phyloP scores from a whole-genome alignment of 352 stramenopile genomes.

The Globisporangium orthogonon region DNA sequence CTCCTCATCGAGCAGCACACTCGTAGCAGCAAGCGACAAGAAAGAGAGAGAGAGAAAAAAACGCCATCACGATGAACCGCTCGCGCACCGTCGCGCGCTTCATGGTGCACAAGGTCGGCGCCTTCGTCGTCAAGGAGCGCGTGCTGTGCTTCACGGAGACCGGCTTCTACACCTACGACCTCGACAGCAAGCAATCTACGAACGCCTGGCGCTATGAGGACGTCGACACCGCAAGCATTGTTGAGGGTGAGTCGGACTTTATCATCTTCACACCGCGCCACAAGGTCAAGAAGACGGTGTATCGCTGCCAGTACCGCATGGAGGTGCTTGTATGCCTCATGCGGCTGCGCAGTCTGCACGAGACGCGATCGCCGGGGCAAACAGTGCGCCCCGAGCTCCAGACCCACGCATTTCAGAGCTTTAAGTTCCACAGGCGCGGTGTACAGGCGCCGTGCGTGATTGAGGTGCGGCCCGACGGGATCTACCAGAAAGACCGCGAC shows the following conservation, averaged over 20 bases:
- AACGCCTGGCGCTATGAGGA: conserved; percentile 83
- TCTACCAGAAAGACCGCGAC: conserved; percentile 72
- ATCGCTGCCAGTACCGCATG: conserved; percentile 76
- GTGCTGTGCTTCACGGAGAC: conserved; percentile 74
- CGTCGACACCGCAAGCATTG: conserved; percentile 45
- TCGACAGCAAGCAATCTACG: conserved; percentile 62
- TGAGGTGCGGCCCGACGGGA: conserved; percentile 62
- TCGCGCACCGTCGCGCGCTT: conserved; percentile 64
- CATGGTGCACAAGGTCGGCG: conserved; percentile 82
- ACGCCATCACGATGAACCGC: conserved; percentile 30
- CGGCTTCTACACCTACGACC: conserved; percentile 66
- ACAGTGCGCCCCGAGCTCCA: conserved; percentile 36
- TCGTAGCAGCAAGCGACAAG: background rate
- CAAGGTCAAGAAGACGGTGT: conserved; percentile 77
- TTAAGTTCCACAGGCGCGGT: conserved; percentile 55
- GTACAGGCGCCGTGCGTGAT: conserved; percentile 63
- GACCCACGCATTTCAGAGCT: conserved; percentile 38
- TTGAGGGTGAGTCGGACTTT: conserved; percentile 78
- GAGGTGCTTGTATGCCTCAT: conserved; percentile 79
- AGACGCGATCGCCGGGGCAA: conserved; percentile 25
- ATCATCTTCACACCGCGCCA: conserved; percentile 71
- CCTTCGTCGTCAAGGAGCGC: conserved; percentile 80
- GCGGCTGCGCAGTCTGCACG: conserved; percentile 59
- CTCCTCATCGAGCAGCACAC: background rate
- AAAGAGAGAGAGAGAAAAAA: background rate